A percentile compares a stretch with the other conserved stretches of the same genome.
Evolutionary conservation across 768 basidiomycete species (phyloP).

Genomic region (Rhodotorula kratochvilovae): DNA sequence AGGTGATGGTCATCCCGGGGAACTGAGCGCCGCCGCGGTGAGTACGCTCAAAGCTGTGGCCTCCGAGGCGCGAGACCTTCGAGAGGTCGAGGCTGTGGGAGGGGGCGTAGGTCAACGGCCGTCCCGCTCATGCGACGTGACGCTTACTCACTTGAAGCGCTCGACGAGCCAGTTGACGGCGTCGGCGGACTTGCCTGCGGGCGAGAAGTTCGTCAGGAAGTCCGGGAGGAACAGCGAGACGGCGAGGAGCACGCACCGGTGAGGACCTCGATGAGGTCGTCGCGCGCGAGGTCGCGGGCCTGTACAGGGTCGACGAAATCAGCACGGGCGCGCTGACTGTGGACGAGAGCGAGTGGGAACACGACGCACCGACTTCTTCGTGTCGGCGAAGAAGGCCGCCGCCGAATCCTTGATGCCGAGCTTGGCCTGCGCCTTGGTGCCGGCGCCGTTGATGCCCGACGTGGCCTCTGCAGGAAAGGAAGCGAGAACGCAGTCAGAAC

Average conservation of each 20-base stretch:
- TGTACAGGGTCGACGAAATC: no score
- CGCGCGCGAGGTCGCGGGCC: conserved; percentile 92
- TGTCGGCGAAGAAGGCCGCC: conserved; percentile 92
- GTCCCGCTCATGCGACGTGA: not conserved
- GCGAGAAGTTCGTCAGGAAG: not conserved
- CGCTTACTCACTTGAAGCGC: conserved; percentile 5
- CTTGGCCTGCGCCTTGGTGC: conserved; percentile 52
- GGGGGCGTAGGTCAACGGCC: no score
- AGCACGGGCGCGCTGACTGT: no score
- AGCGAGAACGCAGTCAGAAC: conserved; percentile 59
- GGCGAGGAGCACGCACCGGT: conserved; percentile 52
- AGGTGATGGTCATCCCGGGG: conserved; percentile 57
- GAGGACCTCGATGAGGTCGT: conserved; percentile 89
- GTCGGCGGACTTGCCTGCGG: conserved; percentile 73
- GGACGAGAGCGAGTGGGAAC: no score
- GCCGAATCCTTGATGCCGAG: conserved; percentile 80
- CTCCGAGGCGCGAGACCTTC: conserved; percentile 93
- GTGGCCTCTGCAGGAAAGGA: conserved; percentile 26
- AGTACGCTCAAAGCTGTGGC: conserved; percentile 87
- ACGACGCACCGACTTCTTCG: conserved; percentile 79
- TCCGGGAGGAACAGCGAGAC: no score
- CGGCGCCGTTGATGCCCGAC: conserved; percentile 84
- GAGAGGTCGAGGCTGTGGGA: conserved; percentile 69
- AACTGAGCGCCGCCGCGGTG: conserved; percentile 41
- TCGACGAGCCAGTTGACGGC: conserved; percentile 92